These are phyloP conservation scores for Antrodiella citrinella DNA, from an alignment of 768 basidiomycete species.

Conservation along the genomic window DNA sequence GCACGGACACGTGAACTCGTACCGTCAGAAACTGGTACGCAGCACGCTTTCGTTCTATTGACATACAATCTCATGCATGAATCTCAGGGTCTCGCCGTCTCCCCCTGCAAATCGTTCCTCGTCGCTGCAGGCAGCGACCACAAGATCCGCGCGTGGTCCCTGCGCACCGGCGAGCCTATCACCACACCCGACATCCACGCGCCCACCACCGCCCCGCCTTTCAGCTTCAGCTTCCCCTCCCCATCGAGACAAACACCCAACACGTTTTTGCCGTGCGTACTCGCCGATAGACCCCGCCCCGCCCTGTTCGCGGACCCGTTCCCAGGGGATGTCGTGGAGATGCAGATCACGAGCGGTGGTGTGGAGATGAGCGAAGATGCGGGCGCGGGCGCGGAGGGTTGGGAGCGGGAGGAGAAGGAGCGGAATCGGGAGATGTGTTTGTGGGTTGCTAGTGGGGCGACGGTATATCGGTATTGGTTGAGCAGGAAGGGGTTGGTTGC, in stretches of 20 bases:
- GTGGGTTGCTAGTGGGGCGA: conserved; percentile 43
- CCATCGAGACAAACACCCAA: not conserved
- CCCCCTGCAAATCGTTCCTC: conserved; percentile 47
- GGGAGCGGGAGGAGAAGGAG: not conserved
- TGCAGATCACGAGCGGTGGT: conserved; percentile 35
- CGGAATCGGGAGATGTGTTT: conserved; percentile 27
- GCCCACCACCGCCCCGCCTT: conserved; percentile 14
- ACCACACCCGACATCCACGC: conserved; percentile 2
- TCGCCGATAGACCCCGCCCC: no score
- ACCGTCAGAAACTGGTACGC: conserved; percentile 43
- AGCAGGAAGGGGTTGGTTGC: conserved; percentile 22
- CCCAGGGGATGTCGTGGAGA: conserved; percentile 31
- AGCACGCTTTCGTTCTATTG: not conserved
- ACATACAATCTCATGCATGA: not conserved
- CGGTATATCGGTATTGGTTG: conserved; percentile 43
- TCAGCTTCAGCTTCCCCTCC: not conserved
- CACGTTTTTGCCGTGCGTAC: no score
- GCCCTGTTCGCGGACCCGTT: conserved; percentile 27
- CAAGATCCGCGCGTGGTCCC: conserved; percentile 61
- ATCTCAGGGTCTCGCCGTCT: conserved; percentile 51
- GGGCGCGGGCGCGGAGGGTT: not conserved
- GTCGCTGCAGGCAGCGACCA: conserved; percentile 66
- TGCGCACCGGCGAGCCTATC: conserved; percentile 43
- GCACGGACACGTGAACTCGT: conserved; percentile 50
- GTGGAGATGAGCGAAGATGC: not conserved